phyloP scores from a whole-genome alignment of 1,284 basidiomycete genomes.

The Apiotrichum gamsii region DNA sequence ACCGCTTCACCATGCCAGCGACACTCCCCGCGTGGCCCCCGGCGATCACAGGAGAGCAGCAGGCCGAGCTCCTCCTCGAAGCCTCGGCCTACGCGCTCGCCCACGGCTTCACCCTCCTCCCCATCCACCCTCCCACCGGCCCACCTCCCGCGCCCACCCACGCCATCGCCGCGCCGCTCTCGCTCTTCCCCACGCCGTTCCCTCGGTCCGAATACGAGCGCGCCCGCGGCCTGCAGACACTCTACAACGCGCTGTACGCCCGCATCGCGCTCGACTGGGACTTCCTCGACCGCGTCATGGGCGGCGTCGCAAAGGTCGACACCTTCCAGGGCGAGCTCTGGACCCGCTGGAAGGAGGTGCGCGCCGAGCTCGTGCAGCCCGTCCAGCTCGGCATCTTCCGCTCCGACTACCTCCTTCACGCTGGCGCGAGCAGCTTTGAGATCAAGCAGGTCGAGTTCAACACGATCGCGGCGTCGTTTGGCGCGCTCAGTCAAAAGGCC shows the following conservation, averaged over 20 bases:
- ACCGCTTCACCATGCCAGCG: conserved; percentile 6
- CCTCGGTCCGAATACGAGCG: conserved; percentile 66
- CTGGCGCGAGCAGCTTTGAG: conserved; percentile 33
- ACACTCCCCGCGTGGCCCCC: conserved; percentile 65
- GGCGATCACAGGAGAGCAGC: conserved; percentile 55
- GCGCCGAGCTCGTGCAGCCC: conserved; percentile 56
- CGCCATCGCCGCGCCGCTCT: conserved; percentile 80
- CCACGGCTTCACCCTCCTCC: conserved; percentile 77
- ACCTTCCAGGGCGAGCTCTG: conserved; percentile 80
- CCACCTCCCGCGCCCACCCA: conserved; percentile 54
- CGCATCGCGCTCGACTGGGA: conserved; percentile 69
- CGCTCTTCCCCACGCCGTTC: conserved; percentile 81
- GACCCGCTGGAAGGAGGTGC: conserved; percentile 71
- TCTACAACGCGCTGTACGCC: conserved; percentile 82
- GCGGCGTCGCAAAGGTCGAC: conserved; percentile 77
- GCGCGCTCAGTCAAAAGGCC: conserved; percentile 66
- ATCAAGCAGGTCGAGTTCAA: conserved; percentile 99
- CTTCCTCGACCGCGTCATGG: conserved; percentile 80
- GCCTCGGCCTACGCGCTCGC: conserved; percentile 80
- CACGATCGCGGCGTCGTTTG: conserved; percentile 91
- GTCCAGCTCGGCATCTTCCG: conserved; percentile 88
- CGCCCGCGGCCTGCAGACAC: conserved; percentile 62
- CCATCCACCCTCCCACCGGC: conserved; percentile 52
- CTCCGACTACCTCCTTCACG: conserved; percentile 90
- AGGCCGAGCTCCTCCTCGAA: conserved; percentile 56